Evolutionary conservation across 129 eudicot genomes (phyloP), one percentile per base, ranked within the genome.

Genomic region (Smallanthus sonchifolius): DNA sequence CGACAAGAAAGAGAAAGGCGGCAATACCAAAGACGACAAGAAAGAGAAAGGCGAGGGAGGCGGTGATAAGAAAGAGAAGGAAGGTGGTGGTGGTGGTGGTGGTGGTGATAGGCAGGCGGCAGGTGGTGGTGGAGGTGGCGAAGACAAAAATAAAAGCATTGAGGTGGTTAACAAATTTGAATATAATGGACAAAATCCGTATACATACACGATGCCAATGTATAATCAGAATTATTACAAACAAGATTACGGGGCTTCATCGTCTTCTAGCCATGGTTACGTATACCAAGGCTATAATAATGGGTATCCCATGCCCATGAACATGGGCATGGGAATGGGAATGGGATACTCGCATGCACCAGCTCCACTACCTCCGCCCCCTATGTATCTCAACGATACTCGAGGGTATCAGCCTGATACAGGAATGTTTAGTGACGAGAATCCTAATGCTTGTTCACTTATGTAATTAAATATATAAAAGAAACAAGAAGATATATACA

Each of bases 361-460:
- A 9, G 84, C 80, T 0, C 83, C 77, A 4, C 16, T 66, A 51
- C 74, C 77, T 4, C 80, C 83, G 7, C 88, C 88, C 0, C 83
- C 88, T 7, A 79, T 72, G 83, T 79, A 79, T 54, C 24, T 79
- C 10, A 24, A 65, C 14, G 83, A 79, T 20, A 40, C 77, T 14
- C 73, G 68, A 30, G 59, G 66, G 9, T 74, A 74, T 36, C 78
- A 74, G 2, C 13, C 77, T 1, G 83, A 78, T 13, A 66, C 55
- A 5, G 85, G 84, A 44, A 86, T 89, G 85, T 89, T 89, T 38
- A 89, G 92, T 32, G 96, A 89, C 61, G 96, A 89, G 65, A 89
- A 89, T 43, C 96, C 96, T 6, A 83, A 89, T 57, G 96, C 82
- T 15, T 89, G 96, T 77, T 83, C 81, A 0, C 67, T 89, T 59